Base-by-base conservation (phyloP, 179 eudicot genomes). In the Beta lomatogona region DNA sequence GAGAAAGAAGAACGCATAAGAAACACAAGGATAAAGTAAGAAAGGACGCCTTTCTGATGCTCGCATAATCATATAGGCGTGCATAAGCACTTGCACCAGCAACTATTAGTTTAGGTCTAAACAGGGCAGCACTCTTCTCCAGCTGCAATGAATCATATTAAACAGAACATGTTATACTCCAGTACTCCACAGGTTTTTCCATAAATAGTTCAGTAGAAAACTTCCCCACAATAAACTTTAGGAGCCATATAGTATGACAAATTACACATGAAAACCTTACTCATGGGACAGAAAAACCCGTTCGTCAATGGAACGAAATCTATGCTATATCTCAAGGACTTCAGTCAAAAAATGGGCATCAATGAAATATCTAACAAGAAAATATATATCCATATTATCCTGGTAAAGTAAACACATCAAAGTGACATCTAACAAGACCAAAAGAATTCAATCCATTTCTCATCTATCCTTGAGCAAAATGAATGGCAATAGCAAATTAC, bases 51-150 rank as follows among this genome's bases (percentile, higher is more conserved):
- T 93, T 25, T 25, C 98, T 89, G 74, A 95, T 91, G 57, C 93
- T 94, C 0, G 77, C 97, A 79, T 95, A 95, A 80, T 95, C 97
- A 88, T 93, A 95, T 67, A 93, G 93, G 25, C 95, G 94, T 48
- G 98, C 97, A 85, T 95, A 93, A 70, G 98, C 98, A 92, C 98
- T 95, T 63, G 98, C 98, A 73, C 98, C 98, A 85, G 98, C 98
- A 79, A 95, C 93, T 70, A 95, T 92, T 53, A 95, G 79, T 79
- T 95, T 95, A 76, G 98, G 98, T 88, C 98, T 87, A 89, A 93
- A 95, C 73, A 95, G 91, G 73, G 89, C 83, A 14, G 98, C 98
- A 88, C 97, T 95, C 84, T 93, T 93, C 88, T 93, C 98, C 88
- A 95, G 31, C 98, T 95, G 93, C 87, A 85, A 84, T 70, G 54